Evolutionary conservation across 371 early-diverging fungal genomes (phyloP).

Genomic region (Syncephalastrum contaminatum): DNA sequence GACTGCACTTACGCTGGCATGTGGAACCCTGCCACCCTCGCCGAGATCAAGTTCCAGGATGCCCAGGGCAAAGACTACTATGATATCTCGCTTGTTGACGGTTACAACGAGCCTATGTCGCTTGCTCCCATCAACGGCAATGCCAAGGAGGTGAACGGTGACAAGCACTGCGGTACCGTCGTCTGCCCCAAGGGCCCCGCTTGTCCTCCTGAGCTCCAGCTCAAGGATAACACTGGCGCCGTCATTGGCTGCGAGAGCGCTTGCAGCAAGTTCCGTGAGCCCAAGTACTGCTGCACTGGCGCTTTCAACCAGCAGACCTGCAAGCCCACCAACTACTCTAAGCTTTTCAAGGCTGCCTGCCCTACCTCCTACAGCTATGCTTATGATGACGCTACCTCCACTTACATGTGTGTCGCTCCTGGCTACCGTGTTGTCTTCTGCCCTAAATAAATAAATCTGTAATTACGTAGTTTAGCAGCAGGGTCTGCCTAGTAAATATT

Average conservation of each 20-base stretch:
- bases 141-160: slow-evolving; percentile 7
- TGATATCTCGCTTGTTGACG: slow-evolving; percentile 38
- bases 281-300: slow-evolving; percentile 37
- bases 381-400: slow-evolving; percentile 48
- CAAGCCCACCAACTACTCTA: slow-evolving; percentile 26
- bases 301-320: slow-evolving; percentile 20
- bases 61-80: slow-evolving; percentile 26
- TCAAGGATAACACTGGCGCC: slow-evolving; percentile 28
- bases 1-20: slow-evolving; percentile 30
- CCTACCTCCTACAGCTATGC: slow-evolving; percentile 47
- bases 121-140: slow-evolving; percentile 26
- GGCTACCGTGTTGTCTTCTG: slow-evolving; percentile 47
- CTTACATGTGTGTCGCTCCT: slow-evolving; percentile 38
- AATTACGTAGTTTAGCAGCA: too few relatives aligned
- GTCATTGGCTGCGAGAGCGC: slow-evolving; percentile 37
- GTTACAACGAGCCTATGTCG: slow-evolving; percentile 32
- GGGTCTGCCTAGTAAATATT: too few relatives aligned
- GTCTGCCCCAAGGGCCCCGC: slow-evolving; percentile 24
- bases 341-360: slow-evolving; percentile 24
- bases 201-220: slow-evolving; percentile 25
- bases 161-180: slow-evolving; percentile 33
- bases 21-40: slow-evolving; percentile 30
- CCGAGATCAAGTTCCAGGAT: slow-evolving; percentile 30
- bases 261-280: slow-evolving; percentile 27
- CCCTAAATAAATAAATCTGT: slow-evolving; percentile 16